Conservation (phyloP, 129 eudicot species). For the Lactuca saligna region DNA sequence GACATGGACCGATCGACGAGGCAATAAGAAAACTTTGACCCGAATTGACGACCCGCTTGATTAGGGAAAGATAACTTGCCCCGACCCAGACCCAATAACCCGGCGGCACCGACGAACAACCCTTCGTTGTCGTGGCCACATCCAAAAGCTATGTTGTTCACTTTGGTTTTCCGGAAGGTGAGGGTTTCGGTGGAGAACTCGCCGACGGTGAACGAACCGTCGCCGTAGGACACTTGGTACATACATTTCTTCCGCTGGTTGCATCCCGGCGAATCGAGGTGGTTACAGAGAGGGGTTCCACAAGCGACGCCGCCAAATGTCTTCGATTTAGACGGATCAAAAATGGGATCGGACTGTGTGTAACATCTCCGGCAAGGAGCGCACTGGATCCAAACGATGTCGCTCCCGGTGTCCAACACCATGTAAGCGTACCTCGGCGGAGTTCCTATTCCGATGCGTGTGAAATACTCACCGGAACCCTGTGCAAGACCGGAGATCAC, state of each 20-base stretch:
- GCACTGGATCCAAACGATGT: constrained; percentile 97
- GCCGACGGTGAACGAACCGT: constrained; percentile 85
- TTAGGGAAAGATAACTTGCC: constrained; percentile 77
- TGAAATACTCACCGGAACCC: constrained; percentile 97
- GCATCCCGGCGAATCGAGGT: constrained; percentile 77
- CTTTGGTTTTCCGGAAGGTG: constrained; percentile 52
- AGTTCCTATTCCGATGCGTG: constrained; percentile 82
- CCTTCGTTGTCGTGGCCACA: constrained; percentile 97
- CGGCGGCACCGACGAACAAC: constrained; percentile 81
- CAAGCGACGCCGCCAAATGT: constrained; percentile 56
- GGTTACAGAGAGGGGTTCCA: constrained; percentile 58
- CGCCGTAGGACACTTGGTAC: constrained; percentile 92
- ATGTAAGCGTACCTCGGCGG: constrained; percentile 69
- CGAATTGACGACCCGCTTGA: constrained; percentile 78
- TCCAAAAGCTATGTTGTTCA: constrained; percentile 62
- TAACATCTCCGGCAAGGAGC: constrained; percentile 80
- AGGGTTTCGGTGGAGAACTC: constrained; percentile 88
- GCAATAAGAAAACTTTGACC: constrained; percentile 72
- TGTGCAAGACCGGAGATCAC: constrained; percentile 77
- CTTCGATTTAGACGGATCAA: constrained; percentile 57
- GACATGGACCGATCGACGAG: constrained; percentile 73
- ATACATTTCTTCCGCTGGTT: constrained; percentile 51
- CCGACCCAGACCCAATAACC: constrained; percentile 77
- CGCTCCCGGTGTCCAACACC: constrained; percentile 98
- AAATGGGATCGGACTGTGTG: constrained; percentile 78